phyloP scores from a whole-genome alignment of 1,139 yeast genomes.

The Candida neerlandica region DNA sequence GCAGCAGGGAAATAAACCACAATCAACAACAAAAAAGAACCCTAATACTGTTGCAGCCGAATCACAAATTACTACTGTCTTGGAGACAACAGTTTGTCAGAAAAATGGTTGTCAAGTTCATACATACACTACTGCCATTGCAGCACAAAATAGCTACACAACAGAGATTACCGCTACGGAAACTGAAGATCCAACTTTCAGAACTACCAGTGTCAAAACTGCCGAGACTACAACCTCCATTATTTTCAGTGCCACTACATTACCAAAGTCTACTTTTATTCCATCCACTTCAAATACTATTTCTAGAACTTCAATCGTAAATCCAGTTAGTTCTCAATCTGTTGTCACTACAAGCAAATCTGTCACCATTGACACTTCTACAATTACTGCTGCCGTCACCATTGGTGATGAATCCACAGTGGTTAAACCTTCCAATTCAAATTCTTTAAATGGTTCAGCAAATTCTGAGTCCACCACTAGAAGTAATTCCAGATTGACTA shows the following conservation, averaged over 20 bases:
- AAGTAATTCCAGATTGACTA: too few relatives aligned
- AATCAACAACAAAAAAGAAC: neutral
- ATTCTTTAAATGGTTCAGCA: neutral
- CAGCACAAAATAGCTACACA: too few relatives aligned
- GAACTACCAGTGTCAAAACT: conserved; percentile 17
- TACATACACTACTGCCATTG: conserved; percentile 14
- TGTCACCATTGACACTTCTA: conserved; percentile 15
- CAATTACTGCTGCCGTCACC: conserved; percentile 16
- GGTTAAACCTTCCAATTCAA: neutral
- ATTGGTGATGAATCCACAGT: conserved; percentile 6
- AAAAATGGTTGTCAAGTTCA: conserved; percentile 16
- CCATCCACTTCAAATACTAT: conserved; percentile 22
- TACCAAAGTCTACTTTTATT: conserved; percentile 23
- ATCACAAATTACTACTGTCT: conserved; percentile 10
- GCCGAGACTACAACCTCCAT: conserved; percentile 29
- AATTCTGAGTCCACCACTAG: too few relatives aligned
- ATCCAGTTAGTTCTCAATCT: conserved; percentile 32
- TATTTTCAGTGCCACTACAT: conserved; percentile 27
- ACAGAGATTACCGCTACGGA: neutral
- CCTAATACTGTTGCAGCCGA: neutral
- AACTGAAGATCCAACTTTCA: neutral
- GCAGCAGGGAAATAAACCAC: neutral
- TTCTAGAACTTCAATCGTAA: conserved; percentile 23
- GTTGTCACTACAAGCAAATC: conserved; percentile 18
- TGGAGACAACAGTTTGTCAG: conserved; percentile 17